These are phyloP conservation scores for Podila epigama DNA, from an alignment of 192 early-diverging fungal genomes.

Conservation along the genomic window DNA sequence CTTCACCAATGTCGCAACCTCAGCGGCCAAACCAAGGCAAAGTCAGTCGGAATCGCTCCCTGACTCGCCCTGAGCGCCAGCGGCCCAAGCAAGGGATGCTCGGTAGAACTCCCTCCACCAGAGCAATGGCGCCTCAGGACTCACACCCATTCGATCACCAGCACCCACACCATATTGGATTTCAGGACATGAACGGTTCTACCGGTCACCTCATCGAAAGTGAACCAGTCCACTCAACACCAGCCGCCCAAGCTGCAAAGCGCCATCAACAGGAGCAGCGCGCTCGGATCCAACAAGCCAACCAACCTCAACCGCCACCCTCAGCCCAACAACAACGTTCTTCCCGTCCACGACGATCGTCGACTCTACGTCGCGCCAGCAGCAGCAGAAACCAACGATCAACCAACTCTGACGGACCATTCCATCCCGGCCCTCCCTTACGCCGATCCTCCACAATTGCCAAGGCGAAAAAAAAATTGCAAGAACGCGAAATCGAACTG, in stretches of 20 bases:
- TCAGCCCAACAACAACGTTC: conserved; percentile 1
- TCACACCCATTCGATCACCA: too few relatives aligned
- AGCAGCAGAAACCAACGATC: conserved; percentile 29
- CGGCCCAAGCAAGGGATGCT: conserved; percentile 56
- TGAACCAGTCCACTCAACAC: conserved; percentile 21
- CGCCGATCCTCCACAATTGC: conserved; percentile 17
- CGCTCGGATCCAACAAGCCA: neutral
- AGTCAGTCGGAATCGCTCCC: conserved; percentile 48
- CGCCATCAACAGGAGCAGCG: conserved; percentile 13
- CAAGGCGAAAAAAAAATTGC: conserved; percentile 28
- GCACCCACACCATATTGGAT: neutral
- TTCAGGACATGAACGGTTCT: conserved; percentile 22
- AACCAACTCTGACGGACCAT: neutral
- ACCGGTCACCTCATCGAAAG: conserved; percentile 33
- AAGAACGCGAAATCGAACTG: conserved; percentile 30
- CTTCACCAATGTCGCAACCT: too few relatives aligned
- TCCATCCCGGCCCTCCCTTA: neutral
- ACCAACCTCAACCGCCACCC: neutral
- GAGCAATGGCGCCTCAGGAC: conserved; percentile 41
- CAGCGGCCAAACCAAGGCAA: neutral
- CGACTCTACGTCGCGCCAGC: conserved; percentile 30
- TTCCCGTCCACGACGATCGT: conserved; percentile 25
- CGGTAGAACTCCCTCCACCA: conserved; percentile 43
- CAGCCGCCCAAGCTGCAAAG: conserved; percentile 23
- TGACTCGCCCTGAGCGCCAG: conserved; percentile 60